Evolutionary conservation across 225 moss, liverwort and hornwort genomes (phyloP).

Genomic region (Asterella californica): DNA sequence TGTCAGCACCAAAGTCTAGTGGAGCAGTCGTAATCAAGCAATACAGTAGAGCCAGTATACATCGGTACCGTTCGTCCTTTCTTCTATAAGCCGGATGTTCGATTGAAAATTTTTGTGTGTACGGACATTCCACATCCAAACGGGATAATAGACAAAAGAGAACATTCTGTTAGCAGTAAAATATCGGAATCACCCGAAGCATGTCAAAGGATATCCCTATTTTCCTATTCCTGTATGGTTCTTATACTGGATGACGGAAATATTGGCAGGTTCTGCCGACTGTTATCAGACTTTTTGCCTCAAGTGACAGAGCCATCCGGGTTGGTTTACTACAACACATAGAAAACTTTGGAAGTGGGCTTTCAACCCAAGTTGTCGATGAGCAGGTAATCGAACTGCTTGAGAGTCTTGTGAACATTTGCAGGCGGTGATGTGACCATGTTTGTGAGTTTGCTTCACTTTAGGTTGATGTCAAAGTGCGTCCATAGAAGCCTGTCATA

Average conservation of each 20-base stretch:
- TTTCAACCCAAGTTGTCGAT: constrained; percentile 87
- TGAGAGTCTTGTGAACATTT: not conserved
- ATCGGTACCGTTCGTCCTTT: not conserved
- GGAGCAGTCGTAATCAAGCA: not conserved
- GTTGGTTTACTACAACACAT: constrained; percentile 87
- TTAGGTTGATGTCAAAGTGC: not conserved
- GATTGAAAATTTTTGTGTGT: not conserved
- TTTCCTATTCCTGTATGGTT: not conserved
- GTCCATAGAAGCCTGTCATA: not conserved
- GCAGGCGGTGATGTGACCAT: too few relatives aligned
- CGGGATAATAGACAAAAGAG: not conserved
- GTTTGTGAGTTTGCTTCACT: not conserved
- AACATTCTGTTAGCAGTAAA: not conserved
- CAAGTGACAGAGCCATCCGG: constrained; percentile 87
- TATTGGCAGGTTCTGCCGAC: constrained; percentile 76
- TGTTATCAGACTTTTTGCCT: constrained; percentile 81
- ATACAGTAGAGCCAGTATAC: not conserved
- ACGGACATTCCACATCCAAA: not conserved
- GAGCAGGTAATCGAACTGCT: constrained; percentile 55
- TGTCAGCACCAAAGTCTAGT: not conserved
- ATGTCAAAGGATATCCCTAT: not conserved
- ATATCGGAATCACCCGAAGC: not conserved
- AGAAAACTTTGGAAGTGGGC: constrained; percentile 72
- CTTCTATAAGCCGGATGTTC: not conserved
- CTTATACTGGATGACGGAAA: not conserved